Conservation (phyloP, 768 basidiomycete genomes). For the Clathrus columnatus region DNA sequence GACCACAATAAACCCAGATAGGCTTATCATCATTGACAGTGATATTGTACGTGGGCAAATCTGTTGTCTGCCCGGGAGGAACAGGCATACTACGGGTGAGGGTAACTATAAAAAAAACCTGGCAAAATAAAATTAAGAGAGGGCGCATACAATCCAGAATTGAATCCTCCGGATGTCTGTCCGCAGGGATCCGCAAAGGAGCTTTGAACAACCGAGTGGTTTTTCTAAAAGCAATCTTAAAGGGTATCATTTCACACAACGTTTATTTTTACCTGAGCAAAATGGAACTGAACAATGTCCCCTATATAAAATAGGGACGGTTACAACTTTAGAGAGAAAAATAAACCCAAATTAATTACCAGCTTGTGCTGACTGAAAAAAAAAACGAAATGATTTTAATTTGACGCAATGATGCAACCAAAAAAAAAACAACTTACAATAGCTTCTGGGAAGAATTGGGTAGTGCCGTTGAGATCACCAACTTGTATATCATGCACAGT, state of each 20-base stretch:
- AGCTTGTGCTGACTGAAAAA: background rate
- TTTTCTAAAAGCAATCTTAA: slow-evolving; percentile 4
- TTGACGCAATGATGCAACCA: background rate
- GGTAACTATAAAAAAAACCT: slow-evolving; percentile 8
- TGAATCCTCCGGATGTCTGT: slow-evolving; percentile 40
- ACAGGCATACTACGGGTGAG: slow-evolving; percentile 37
- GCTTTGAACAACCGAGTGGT: slow-evolving; percentile 27
- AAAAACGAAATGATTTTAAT: background rate
- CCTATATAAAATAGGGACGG: background rate
- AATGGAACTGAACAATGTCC: background rate
- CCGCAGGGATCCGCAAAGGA: slow-evolving; percentile 41
- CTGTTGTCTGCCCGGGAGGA: slow-evolving; percentile 38
- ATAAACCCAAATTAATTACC: too few species aligned
- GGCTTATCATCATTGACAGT: slow-evolving; percentile 35
- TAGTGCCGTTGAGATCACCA: slow-evolving; percentile 17
- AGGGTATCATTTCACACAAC: background rate
- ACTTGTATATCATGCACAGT: slow-evolving; percentile 2
- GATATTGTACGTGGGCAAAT: slow-evolving; percentile 42
- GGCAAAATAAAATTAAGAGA: background rate
- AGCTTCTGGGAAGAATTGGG: slow-evolving; percentile 1
- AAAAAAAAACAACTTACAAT: slow-evolving; percentile 18
- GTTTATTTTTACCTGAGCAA: background rate
- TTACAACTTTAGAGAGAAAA: too few species aligned
- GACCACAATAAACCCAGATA: slow-evolving; percentile 37
- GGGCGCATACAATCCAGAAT: slow-evolving; percentile 47